phyloP scores from a whole-genome alignment of 2,329 filamentous ascomycete genomes.

The Colletotrichum zoysiae region DNA sequence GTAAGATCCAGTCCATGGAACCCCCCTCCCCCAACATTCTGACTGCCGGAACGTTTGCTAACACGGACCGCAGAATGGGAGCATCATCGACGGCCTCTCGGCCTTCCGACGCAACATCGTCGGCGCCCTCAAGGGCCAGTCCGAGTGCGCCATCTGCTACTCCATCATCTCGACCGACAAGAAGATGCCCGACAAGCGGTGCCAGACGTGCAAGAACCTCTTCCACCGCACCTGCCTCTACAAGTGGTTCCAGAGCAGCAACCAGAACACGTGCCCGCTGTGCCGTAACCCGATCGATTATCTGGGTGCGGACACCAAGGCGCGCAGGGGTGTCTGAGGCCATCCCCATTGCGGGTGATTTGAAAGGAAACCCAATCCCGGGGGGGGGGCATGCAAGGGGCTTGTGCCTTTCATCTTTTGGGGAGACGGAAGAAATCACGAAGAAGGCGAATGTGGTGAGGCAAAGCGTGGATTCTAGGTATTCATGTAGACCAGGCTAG shows the following conservation, averaged over 20 bases:
- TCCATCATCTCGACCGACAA: slow-evolving; percentile 91
- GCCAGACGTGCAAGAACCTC: slow-evolving; percentile 90
- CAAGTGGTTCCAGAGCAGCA: slow-evolving; percentile 97
- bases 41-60: slow-evolving; percentile 1
- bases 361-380: neutral
- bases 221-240: slow-evolving; percentile 93
- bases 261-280: slow-evolving; percentile 90
- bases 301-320: slow-evolving; percentile 55
- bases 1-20: slow-evolving; percentile 53
- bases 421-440: neutral
- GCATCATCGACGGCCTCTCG: slow-evolving; percentile 86
- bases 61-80: slow-evolving; percentile 71
- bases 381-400: neutral
- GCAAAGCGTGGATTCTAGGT: neutral
- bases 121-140: slow-evolving; percentile 90
- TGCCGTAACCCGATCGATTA: slow-evolving; percentile 90
- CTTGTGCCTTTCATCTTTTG: neutral
- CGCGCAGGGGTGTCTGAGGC: slow-evolving; percentile 33
- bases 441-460: neutral
- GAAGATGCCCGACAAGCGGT: slow-evolving; percentile 91
- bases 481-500: neutral
- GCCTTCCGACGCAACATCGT: slow-evolving; percentile 90
- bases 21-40: neutral
- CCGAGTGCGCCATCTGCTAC: slow-evolving; percentile 97
- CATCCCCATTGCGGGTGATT: neutral